A percentile compares a stretch with the other conserved stretches of the same genome.
These are phyloP conservation scores for Globisporangium paroecandrum DNA, from an alignment of 352 stramenopile genomes.

Conservation along the genomic window DNA sequence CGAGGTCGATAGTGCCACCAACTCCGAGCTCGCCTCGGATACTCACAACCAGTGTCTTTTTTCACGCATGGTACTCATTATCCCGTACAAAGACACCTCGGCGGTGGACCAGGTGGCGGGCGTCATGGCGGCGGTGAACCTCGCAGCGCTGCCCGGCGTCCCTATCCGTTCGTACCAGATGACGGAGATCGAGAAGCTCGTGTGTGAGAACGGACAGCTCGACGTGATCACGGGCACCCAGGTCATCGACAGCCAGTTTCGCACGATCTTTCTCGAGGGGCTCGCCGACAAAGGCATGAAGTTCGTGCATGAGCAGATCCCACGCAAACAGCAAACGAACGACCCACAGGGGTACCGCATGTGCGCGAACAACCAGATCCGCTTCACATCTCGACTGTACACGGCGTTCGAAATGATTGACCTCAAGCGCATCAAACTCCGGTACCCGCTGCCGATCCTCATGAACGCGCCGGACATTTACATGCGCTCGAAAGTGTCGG, in stretches of 20 bases:
- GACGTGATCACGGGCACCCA: constrained; percentile 87
- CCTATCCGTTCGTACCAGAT: constrained; percentile 83
- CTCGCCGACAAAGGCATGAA: constrained; percentile 58
- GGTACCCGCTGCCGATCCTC: constrained; percentile 70
- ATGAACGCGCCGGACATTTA: constrained; percentile 84
- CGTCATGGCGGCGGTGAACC: constrained; percentile 69
- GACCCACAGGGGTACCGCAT: constrained; percentile 46
- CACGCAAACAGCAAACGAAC: constrained; percentile 31
- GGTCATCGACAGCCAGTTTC: constrained; percentile 81
- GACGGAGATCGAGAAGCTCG: constrained; percentile 44
- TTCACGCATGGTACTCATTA: constrained; percentile 74
- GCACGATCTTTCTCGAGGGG: constrained; percentile 88
- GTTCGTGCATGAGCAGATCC: constrained; percentile 36
- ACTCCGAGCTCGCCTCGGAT: background rate
- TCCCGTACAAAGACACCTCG: constrained; percentile 72
- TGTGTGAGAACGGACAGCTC: constrained; percentile 51
- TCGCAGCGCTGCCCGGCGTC: constrained; percentile 37
- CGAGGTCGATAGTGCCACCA: background rate
- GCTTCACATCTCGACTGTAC: constrained; percentile 82
- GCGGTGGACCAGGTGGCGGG: constrained; percentile 48
- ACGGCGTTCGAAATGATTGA: constrained; percentile 78
- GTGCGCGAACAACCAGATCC: constrained; percentile 65
- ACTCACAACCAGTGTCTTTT: constrained; percentile 29
- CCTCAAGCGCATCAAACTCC: constrained; percentile 88
- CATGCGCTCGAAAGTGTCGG: constrained; percentile 83